Base-by-base conservation (phyloP, 108 stramenopile genomes). In the Cyclotella cryptica region DNA sequence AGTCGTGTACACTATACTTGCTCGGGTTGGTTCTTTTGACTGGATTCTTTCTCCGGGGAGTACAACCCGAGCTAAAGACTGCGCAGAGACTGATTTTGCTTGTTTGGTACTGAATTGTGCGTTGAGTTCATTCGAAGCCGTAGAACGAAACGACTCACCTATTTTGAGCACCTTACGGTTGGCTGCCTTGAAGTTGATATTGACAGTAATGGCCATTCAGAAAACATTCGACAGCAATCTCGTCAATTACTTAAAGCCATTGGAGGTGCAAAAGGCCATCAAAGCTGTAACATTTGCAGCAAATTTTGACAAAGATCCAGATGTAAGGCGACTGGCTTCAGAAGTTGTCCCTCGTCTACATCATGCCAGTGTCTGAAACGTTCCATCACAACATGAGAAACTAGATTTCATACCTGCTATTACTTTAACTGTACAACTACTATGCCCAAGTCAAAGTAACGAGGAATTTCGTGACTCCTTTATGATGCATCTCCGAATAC, bases 401-500 rank as follows among this genome's bases (percentile, higher is more conserved):
- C n/a, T 17, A 19, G 8, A 51, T 19, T 3, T 51, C 49, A 8
- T 35, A 35, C 35, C 35, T 35, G 35, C 35, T 35, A 35, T 35
- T 35, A 35, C 35, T 35, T 35, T 35, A 35, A 35, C 35, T 35
- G n/a, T n/a, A n/a, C n/a, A n/a, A 35, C 35, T 35, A 35, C 6
- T 35, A 35, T 35, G 6, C 35, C 6, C 4, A 5, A 6, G 2
- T 6, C 2, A 35, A 35, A 35, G 35, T 35, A 35, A 35, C 35
- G 35, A 35, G 4, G 35, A 6, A 35, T 51, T 8, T 19, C 8
- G 49, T 3, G 19, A n/a, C n/a, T n/a, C n/a, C 49, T 51, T 62
- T 18, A 62, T 1, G 35, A 51, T 1, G 70, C 57, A 57, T 70
- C 54, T 18, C 73, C 72, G 64, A 89, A 91, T 0, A 91, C 59